phyloP scores from a whole-genome alignment of 768 basidiomycete genomes.

The Auricularia cornea region DNA sequence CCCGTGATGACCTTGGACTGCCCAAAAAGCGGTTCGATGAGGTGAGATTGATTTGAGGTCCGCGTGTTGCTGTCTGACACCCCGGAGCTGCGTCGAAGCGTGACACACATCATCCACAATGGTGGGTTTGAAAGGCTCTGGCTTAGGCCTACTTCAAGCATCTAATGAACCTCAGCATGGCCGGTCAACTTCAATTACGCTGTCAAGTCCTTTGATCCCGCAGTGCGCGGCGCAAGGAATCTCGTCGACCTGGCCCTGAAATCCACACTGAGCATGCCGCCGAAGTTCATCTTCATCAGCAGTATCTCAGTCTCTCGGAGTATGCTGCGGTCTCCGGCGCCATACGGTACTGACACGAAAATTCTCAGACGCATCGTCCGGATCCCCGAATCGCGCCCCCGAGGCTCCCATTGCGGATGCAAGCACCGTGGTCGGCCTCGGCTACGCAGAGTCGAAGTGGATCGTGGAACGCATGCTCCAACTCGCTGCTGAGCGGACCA shows the following conservation, averaged over 20 bases:
- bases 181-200: constrained; percentile 34
- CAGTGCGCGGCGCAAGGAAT: constrained; percentile 31
- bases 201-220: constrained; percentile 35
- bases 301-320: constrained; percentile 29
- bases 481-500: constrained; percentile 19
- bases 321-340: constrained; percentile 10
- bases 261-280: constrained; percentile 17
- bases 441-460: constrained; percentile 43
- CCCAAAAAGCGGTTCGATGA: constrained; percentile 29
- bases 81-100: background rate
- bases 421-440: constrained; percentile 11
- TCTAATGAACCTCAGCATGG: constrained; percentile 22
- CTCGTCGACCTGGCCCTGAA: constrained; percentile 29
- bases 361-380: background rate
- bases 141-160: background rate
- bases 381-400: background rate
- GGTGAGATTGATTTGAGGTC: constrained; percentile 16
- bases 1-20: constrained; percentile 14
- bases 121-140: background rate
- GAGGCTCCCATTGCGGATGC: background rate
- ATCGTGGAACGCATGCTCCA: constrained; percentile 27
- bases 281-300: constrained; percentile 35
- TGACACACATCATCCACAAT: background rate
- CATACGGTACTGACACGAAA: no score
- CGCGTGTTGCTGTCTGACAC: no score